Base-by-base conservation (phyloP, 2,329 filamentous ascomycete genomes). In the Sclerotinia borealis region DNA sequence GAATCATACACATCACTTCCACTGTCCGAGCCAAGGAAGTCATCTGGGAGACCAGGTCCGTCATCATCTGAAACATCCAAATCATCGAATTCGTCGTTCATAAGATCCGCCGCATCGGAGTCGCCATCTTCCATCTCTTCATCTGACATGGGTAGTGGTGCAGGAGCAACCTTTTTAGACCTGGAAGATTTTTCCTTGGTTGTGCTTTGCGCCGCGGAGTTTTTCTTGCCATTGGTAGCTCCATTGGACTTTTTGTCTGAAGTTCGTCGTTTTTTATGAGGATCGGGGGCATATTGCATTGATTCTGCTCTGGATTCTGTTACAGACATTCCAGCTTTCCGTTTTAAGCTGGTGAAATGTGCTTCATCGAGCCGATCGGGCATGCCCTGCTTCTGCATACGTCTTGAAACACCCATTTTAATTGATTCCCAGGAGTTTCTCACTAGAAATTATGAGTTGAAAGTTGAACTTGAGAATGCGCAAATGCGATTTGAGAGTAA, bases 341-440 rank as follows among this genome's bases (percentile, higher is more conserved):
- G 86, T 84, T 98, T 97, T 66, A 88, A 77, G 74, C 88, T 92
- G 58, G 87, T 87, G 72, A 89, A 87, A 73, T 90, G 85, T 68
- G 86, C 85, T 74, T 96, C 91, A 68, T 95, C 91, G 69, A 97
- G 83, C 68, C 89, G 83, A 73, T 89, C 85, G 61, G 95, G 95
- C 68, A 89, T 83, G 63, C 92, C 93, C 84, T 98, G 95, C 79
- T 97, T 97, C 77, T 93, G 91, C 88, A 97, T 96, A 72, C 93
- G 91, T 76, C 92, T 90, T 76, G 92, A 91, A 67, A 87, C 85
- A 81, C 92, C 93, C 93, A 96, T 96, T 73, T 76, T 86, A 75
- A 75, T 69, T 29, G 41, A 62, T 54, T 59, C 64, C 5, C n/a
- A 11, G 15, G 10, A 51, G 25, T 36, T 50, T 60, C 19, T 19